Evolutionary conservation across 768 basidiomycete species (phyloP), one percentile per base, ranked within the genome.

Genomic region (Saitozyma sp.): DNA sequence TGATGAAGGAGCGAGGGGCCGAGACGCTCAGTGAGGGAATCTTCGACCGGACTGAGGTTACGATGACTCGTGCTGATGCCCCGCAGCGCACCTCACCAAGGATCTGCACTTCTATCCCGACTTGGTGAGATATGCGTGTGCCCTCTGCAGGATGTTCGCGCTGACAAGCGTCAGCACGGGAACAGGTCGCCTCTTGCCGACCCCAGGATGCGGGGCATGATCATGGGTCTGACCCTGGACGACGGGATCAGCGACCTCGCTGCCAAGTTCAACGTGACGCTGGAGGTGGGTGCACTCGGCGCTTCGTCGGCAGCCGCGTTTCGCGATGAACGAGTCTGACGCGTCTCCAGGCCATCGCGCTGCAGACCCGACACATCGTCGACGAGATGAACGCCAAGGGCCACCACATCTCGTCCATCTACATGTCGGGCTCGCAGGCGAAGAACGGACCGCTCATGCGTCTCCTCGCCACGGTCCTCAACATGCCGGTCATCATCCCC

Each of bases 121-220:
- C 77, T 84, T 96, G 63, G 75, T 78, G 57, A 71, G 79, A 69
- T 48, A 10, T 42, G 17, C 48, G 19, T 19, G n/a, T 3, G 40
- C 39, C 49, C 3, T 29, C 43, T 19, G 8, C 17, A 8, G 59
- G 48, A 63, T 8, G 48, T 17, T 43, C 4, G 54, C 29, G 37
- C 43, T 37, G 50, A 43, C 29, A 29, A 29, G 6, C 38, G 7
- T 16, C 9, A 66, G 60, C 66, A 68, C 29, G 66, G 95, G 45
- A 99, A 99, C 79, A 85, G 96, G 63, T 97, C 94, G 0, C 96
- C 96, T 1, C 87, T 98, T 50, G 95, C 95, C 2, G 96, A 99
- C 77, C 84, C 91, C n/a, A 86, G 85, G 57, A 96, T 98, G 95
- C 84, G 89, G 43, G 96, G 96, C 17, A 89, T 92, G 54, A 88